A percentile compares a stretch with the other conserved stretches of the same genome.
phyloP scores from a whole-genome alignment of 2,329 filamentous ascomycete genomes.

The Xylariales sp. region DNA sequence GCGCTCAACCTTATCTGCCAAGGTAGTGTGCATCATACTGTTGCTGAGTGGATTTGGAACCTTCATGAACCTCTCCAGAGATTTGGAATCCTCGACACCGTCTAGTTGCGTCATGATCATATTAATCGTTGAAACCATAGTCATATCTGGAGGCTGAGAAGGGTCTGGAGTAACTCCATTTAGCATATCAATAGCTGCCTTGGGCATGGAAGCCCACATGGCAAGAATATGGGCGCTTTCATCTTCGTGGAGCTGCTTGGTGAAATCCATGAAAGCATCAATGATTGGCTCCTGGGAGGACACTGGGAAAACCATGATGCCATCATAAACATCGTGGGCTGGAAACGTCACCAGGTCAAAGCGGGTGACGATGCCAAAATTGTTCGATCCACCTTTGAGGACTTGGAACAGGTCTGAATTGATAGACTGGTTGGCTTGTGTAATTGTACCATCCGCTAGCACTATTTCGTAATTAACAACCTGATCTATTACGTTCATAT shows the following conservation, averaged over 20 bases:
- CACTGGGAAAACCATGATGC: constrained; percentile 7
- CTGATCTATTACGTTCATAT: no score
- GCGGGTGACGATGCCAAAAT: constrained; percentile 12
- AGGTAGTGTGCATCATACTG: constrained; percentile 4
- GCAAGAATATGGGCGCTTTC: constrained; percentile 4
- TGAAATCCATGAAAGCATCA: constrained; percentile 12
- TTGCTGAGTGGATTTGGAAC: constrained; percentile 1
- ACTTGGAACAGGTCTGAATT: constrained; percentile 7
- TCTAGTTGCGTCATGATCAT: constrained; percentile 6
- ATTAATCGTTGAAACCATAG: constrained; percentile 1
- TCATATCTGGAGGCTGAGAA: constrained; percentile 4
- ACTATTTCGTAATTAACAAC: constrained; percentile 9
- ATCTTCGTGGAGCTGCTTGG: constrained; percentile 2
- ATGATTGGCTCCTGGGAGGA: constrained; percentile 9
- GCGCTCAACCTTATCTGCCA: constrained; percentile 6
- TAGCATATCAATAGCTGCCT: constrained; percentile 4
- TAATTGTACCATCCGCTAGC: constrained; percentile 8
- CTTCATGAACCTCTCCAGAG: constrained; percentile 5
- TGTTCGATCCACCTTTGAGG: constrained; percentile 9
- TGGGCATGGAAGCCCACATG: constrained; percentile 5
- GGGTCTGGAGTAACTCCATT: constrained; percentile 4
- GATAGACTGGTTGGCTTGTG: constrained; percentile 3
- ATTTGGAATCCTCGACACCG: constrained; percentile 1
- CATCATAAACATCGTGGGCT: constrained; percentile 11
- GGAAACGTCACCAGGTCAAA: constrained; percentile 12